These are phyloP conservation scores for Talaromyces marneffei DNA, from an alignment of 2,329 filamentous ascomycete genomes.

Conservation along the genomic window DNA sequence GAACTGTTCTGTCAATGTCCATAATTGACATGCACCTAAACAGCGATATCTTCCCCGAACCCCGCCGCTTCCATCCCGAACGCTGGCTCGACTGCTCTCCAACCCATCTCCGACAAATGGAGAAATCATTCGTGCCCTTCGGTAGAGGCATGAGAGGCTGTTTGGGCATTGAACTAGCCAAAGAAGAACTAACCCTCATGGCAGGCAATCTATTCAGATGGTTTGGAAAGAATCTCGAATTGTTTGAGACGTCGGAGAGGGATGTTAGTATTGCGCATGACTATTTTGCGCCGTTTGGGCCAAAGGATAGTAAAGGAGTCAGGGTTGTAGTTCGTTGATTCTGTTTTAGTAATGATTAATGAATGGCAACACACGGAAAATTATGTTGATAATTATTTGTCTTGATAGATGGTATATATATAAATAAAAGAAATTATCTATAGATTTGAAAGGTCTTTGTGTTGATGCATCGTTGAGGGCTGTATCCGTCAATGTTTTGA, in stretches of 20 bases:
- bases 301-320: slow-evolving; percentile 14
- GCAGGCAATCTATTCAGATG: slow-evolving; percentile 12
- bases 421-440: neutral
- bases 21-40: slow-evolving; percentile 25
- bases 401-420: neutral
- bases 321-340: slow-evolving; percentile 9
- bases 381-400: neutral
- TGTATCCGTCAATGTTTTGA: neutral
- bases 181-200: slow-evolving; percentile 13
- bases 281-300: slow-evolving; percentile 16
- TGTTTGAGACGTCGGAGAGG: slow-evolving; percentile 10
- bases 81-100: slow-evolving; percentile 22
- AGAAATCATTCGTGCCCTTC: slow-evolving; percentile 12
- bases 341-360: neutral
- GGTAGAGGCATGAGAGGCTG: slow-evolving; percentile 11
- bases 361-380: neutral
- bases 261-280: slow-evolving; percentile 14
- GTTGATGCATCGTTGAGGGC: neutral
- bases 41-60: slow-evolving; percentile 23
- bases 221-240: neutral
- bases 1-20: slow-evolving; percentile 16
- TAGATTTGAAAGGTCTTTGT: neutral
- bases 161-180: slow-evolving; percentile 13
- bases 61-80: slow-evolving; percentile 24
- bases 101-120: slow-evolving; percentile 10